Evolutionary conservation across 1,139 yeast species (phyloP), one percentile per base, ranked within the genome.

Genomic region (Yarrowia galli): DNA sequence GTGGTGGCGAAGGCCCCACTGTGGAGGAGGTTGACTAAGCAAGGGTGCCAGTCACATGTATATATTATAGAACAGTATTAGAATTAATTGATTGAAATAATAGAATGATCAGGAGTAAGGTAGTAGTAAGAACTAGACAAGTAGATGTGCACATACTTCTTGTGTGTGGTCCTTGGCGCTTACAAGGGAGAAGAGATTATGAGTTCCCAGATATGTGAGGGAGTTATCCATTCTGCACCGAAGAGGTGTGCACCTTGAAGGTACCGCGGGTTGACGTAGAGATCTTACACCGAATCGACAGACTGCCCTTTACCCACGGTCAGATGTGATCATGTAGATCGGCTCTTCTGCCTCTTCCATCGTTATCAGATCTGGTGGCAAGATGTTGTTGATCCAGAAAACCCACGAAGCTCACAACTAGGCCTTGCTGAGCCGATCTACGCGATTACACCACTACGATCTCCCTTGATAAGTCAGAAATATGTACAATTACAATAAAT

Each of bases 11-110:
- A 76, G 95, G 95, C 76, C 97, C 97, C 82, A 90, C 96, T 78
- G 97, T 91, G 76, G 97, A 91, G 86, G 97, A 91, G 85, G 96
- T 91, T 80, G 97, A 91, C 83, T 91, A 89, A 79, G 61, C 36
- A 36, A 10, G 48, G 13, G 16, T 8, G 45, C n/a, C 36, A 46
- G 48, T 61, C 25, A n/a, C 16, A 25, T 40, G 43, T 35, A 45
- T 13, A 36, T 32, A 43, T 18, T 32, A 36, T 61, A 22, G 48
- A 51, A 49, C 20, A 13, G 32, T 23, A 15, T 28, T 28, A 45
- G 9, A 12, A 32, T 51, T 15, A 32, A 35, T 51, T 35, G n/a
- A 49, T 32, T 32, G 20, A 18, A 32, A 18, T 22, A 46, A 25
- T n/a, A 48, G 10, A 48, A n/a, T 8, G 12, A 2, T 10, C 4